These are phyloP conservation scores for Neofusicoccum kwambonambiense DNA, from an alignment of 2,329 filamentous ascomycete species.

Conservation along the genomic window DNA sequence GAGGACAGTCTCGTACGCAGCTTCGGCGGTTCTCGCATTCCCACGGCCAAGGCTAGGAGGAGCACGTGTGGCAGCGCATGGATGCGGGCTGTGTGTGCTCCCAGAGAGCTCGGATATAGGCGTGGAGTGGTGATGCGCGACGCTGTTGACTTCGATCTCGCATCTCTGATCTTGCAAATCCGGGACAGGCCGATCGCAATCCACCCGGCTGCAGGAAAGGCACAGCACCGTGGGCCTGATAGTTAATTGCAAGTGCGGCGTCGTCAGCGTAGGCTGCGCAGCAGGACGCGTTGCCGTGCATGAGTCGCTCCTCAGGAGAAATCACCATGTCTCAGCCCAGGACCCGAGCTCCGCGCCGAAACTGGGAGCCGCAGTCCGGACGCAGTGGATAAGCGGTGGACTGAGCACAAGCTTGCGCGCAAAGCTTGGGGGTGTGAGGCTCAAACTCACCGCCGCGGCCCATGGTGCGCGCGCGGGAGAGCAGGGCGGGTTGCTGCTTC, in stretches of 20 bases:
- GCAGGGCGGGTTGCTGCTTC: no score
- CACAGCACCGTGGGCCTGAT: neutral
- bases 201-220: neutral
- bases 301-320: neutral
- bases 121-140: neutral
- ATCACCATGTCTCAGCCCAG: neutral
- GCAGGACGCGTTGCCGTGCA: neutral
- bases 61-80: neutral
- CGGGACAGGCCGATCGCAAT: neutral
- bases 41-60: neutral
- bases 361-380: neutral
- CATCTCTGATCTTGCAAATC: neutral
- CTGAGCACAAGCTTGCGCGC: neutral
- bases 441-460: constrained; percentile 6
- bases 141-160: neutral
- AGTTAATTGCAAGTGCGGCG: neutral
- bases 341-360: constrained; percentile 4
- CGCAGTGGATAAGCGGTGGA: neutral
- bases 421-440: neutral
- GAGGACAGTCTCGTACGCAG: no score
- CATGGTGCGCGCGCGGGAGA: neutral
- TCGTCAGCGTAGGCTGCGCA: neutral
- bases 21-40: neutral
- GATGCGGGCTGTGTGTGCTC: neutral
- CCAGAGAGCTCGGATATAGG: neutral